Evolutionary conservation across 108 stramenopile genomes (phyloP).

Genomic region (Nitzschia palea): DNA sequence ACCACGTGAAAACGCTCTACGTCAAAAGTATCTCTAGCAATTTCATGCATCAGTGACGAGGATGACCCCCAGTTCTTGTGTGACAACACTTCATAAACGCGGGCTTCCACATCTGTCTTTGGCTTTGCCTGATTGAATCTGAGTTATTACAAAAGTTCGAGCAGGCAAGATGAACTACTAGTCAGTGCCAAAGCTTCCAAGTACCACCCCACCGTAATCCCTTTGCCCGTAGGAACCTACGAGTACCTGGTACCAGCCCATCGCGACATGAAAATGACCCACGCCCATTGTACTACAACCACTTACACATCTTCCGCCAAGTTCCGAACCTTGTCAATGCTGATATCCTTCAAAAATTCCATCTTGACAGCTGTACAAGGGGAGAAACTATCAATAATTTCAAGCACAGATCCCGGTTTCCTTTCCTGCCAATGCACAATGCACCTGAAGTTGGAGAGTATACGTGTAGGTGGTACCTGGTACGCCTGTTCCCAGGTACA

Average conservation of each 20-base stretch:
- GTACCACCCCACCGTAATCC: not conserved
- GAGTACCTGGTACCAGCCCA: not conserved
- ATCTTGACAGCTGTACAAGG: too few relatives aligned
- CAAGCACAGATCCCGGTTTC: too few relatives aligned
- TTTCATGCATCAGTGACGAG: conserved; percentile 92
- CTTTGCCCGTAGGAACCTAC: conserved; percentile 1
- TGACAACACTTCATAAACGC: conserved; percentile 95
- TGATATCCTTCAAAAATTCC: conserved; percentile 84
- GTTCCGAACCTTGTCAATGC: conserved; percentile 87
- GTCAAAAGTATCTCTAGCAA: conserved; percentile 93
- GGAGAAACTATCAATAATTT: too few relatives aligned
- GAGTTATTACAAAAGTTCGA: not conserved
- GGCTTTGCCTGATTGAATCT: conserved; percentile 92
- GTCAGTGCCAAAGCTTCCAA: not conserved
- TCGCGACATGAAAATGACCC: not conserved
- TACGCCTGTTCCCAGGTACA: too few relatives aligned
- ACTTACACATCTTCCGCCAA: conserved; percentile 92
- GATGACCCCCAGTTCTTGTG: conserved; percentile 99
- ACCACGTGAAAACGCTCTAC: conserved; percentile 78
- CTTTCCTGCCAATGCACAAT: too few relatives aligned
- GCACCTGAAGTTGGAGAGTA: too few relatives aligned
- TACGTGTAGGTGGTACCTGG: too few relatives aligned
- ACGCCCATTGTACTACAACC: not conserved
- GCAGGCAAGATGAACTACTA: not conserved
- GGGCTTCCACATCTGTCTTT: conserved; percentile 91